Conservation (phyloP, 139 green algal species). For the Coelastrella sp. region DNA sequence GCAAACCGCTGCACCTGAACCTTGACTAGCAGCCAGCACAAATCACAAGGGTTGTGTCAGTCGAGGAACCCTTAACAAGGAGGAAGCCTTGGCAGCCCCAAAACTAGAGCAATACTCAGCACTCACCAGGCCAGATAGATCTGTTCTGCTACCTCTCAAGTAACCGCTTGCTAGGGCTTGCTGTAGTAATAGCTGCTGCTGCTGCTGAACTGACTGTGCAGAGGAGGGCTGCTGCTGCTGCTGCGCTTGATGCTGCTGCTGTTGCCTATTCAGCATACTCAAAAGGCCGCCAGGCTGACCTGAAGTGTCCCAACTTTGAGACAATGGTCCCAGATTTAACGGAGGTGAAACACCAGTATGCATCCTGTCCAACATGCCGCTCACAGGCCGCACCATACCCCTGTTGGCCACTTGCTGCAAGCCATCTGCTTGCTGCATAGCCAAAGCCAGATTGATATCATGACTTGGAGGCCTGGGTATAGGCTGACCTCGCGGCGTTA, state of each 20-base stretch:
- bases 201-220: constrained; percentile 47
- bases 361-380: constrained; percentile 37
- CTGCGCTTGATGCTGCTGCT: constrained; percentile 53
- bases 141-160: constrained; percentile 25
- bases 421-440: background rate
- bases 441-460: background rate
- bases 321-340: constrained; percentile 14
- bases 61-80: too few relatives aligned
- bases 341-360: constrained; percentile 37
- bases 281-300: constrained; percentile 1
- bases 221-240: constrained; percentile 24
- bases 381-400: constrained; percentile 44
- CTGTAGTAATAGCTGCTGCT: constrained; percentile 41
- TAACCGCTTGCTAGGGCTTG: constrained; percentile 34
- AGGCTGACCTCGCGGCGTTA: constrained; percentile 8
- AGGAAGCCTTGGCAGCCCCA: too few relatives aligned
- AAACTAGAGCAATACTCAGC: too few relatives aligned
- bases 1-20: too few relatives aligned
- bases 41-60: too few relatives aligned
- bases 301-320: constrained; percentile 46
- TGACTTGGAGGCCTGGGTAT: constrained; percentile 9
- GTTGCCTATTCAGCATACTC: constrained; percentile 29
- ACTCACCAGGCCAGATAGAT: constrained; percentile 29
- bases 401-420: constrained; percentile 18
- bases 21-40: too few relatives aligned